These are phyloP conservation scores for Mucuna pruriens DNA, from an alignment of 306 rosid species.

Conservation along the genomic window DNA sequence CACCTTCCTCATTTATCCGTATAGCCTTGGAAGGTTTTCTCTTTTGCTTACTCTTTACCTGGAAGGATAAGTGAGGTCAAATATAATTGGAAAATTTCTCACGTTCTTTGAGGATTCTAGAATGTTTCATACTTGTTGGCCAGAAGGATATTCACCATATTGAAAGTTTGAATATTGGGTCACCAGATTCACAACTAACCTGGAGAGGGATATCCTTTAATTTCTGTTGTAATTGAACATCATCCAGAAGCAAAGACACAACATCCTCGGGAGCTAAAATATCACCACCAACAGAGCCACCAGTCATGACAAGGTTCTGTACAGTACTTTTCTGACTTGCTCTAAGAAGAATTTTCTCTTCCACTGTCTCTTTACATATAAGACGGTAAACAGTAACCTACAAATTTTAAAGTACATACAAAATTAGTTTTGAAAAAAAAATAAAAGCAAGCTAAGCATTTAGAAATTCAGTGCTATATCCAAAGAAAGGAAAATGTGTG, in stretches of 20 bases:
- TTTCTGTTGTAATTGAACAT: slow-evolving; percentile 93
- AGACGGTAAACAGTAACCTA: slow-evolving; percentile 97
- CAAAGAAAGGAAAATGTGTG: slow-evolving; percentile 31
- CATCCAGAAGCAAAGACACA: slow-evolving; percentile 92
- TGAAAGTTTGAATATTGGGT: slow-evolving; percentile 12
- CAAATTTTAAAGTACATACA: slow-evolving; percentile 19
- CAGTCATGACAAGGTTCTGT: slow-evolving; percentile 98
- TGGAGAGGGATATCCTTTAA: slow-evolving; percentile 74
- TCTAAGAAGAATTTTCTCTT: slow-evolving; percentile 95
- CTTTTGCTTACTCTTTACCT: slow-evolving; percentile 84
- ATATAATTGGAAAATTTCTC: slow-evolving; percentile 16
- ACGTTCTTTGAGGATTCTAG: slow-evolving; percentile 9
- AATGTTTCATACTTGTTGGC: background rate
- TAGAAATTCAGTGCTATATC: background rate
- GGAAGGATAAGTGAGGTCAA: slow-evolving; percentile 36
- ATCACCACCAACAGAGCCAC: slow-evolving; percentile 98
- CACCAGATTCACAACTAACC: slow-evolving; percentile 58
- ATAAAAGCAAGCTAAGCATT: background rate
- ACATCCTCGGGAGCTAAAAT: slow-evolving; percentile 98
- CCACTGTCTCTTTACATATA: slow-evolving; percentile 96
- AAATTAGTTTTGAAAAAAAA: slow-evolving; percentile 21
- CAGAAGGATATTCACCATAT: slow-evolving; percentile 36
- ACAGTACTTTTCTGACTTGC: slow-evolving; percentile 98
- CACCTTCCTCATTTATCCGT: slow-evolving; percentile 86
- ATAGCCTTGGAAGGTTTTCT: slow-evolving; percentile 75